Percentiles rank a stretch among this genome's conserved stretches.
Conservation (phyloP, 2,329 filamentous ascomycete species). For the Drechslera avenae region DNA sequence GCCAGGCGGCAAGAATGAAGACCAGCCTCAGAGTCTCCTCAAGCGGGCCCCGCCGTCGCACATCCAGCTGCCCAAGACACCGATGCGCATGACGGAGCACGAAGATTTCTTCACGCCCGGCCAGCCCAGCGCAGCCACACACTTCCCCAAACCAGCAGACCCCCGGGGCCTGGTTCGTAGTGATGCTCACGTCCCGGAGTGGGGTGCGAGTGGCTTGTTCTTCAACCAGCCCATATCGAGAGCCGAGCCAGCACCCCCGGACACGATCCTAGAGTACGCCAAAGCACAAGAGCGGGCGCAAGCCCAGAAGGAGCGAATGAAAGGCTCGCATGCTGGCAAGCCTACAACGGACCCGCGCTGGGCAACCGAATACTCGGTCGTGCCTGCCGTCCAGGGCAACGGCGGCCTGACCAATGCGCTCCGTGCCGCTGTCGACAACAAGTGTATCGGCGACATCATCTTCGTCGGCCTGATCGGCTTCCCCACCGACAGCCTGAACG, state of each 20-base stretch:
- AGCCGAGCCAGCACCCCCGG: conserved; percentile 74
- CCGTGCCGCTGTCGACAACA: conserved; percentile 73
- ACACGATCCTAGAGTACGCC: conserved; percentile 73
- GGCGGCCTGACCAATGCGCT: conserved; percentile 89
- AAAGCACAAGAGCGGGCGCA: conserved; percentile 52
- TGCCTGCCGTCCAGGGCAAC: conserved; percentile 87
- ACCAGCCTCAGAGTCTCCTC: conserved; percentile 48
- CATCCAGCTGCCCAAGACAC: conserved; percentile 48
- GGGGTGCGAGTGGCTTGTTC: conserved; percentile 68
- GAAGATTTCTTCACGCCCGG: conserved; percentile 55
- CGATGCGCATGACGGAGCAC: conserved; percentile 45
- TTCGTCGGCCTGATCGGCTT: conserved; percentile 94
- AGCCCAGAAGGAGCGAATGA: conserved; percentile 32
- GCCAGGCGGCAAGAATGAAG: conserved; percentile 25
- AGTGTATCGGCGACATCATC: conserved; percentile 73
- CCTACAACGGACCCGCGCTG: conserved; percentile 55
- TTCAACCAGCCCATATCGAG: conserved; percentile 79
- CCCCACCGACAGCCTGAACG: conserved; percentile 83
- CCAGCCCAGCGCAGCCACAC: conserved; percentile 54
- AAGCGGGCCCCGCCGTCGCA: conserved; percentile 35
- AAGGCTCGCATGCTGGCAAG: conserved; percentile 23
- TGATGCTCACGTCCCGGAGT: conserved; percentile 76
- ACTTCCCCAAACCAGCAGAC: conserved; percentile 58
- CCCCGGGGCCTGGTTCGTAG: conserved; percentile 66
- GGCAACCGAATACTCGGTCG: conserved; percentile 79